Conservation (phyloP, 2,329 filamentous ascomycete genomes). For the Colletotrichum sp. region DNA sequence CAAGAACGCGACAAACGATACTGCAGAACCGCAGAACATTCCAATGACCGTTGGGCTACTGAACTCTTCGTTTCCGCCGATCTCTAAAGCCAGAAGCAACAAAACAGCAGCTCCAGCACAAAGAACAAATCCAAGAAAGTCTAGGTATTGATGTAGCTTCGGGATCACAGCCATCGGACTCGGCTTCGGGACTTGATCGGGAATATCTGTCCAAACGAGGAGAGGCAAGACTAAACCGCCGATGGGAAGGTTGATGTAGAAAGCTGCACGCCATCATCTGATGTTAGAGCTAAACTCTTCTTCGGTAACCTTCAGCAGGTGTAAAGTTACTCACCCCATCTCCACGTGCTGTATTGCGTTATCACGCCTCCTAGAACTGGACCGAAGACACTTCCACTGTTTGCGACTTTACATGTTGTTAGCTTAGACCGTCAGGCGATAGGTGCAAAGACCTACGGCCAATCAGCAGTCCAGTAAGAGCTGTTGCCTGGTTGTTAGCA, state of each 20-base stretch:
- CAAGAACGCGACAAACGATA: constrained; percentile 25
- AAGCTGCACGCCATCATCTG: constrained; percentile 27
- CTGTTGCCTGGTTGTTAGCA: not conserved
- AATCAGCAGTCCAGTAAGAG: not conserved
- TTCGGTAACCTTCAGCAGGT: not conserved
- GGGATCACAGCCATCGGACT: constrained; percentile 34
- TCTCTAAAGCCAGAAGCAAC: constrained; percentile 38
- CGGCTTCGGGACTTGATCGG: constrained; percentile 35
- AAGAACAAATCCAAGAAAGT: constrained; percentile 24
- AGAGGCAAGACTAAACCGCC: constrained; percentile 36
- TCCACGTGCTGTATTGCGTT: constrained; percentile 41
- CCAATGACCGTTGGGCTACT: constrained; percentile 25
- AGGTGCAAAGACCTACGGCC: not conserved
- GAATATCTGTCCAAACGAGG: constrained; percentile 37
- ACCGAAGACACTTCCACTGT: constrained; percentile 46
- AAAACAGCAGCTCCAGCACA: constrained; percentile 34
- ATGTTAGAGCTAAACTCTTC: not conserved
- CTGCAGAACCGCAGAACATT: constrained; percentile 25
- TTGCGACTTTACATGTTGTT: constrained; percentile 29
- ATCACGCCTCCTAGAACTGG: constrained; percentile 49
- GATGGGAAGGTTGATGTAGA: constrained; percentile 43
- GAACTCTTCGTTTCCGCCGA: constrained; percentile 34
- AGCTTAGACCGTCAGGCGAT: not conserved
- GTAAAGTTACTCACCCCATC: constrained; percentile 39
- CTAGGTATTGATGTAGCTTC: constrained; percentile 40